phyloP scores from a whole-genome alignment of 768 basidiomycete species.

The Phanerochaete carnosa region DNA sequence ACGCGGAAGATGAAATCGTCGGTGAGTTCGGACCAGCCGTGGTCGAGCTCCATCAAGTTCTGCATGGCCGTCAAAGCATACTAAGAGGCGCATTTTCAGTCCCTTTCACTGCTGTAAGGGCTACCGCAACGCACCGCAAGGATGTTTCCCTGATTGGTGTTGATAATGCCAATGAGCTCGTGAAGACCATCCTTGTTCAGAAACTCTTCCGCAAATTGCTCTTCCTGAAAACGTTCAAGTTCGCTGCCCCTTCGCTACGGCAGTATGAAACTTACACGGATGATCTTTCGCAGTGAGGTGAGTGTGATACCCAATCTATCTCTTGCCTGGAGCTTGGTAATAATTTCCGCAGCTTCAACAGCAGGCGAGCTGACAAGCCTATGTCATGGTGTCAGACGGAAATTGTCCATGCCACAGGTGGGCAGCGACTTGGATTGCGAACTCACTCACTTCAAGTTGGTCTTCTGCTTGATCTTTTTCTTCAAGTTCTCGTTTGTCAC shows the following conservation, averaged over 20 bases:
- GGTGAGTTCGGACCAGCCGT: conserved; percentile 77
- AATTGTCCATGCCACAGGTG: neutral
- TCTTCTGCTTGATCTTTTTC: conserved; percentile 76
- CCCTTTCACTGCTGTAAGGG: neutral
- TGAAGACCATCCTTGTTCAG: conserved; percentile 66
- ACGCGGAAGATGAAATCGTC: conserved; percentile 72
- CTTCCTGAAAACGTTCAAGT: conserved; percentile 52
- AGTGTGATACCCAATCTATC: conserved; percentile 67
- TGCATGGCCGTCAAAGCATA: conserved; percentile 86
- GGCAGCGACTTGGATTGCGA: neutral
- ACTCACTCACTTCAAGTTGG: conserved; percentile 65
- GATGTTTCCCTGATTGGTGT: conserved; percentile 70
- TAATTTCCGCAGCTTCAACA: conserved; percentile 75
- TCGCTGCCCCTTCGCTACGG: neutral
- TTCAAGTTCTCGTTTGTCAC: conserved; percentile 86
- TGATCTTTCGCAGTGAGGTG: conserved; percentile 77
- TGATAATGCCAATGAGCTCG: conserved; percentile 70
- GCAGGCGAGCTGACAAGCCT: conserved; percentile 80
- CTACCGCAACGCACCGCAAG: conserved; percentile 59
- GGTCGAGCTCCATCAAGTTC: conserved; percentile 82
- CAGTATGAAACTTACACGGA: conserved; percentile 52
- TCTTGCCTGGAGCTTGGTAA: conserved; percentile 59
- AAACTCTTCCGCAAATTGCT: conserved; percentile 79
- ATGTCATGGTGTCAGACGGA: neutral
- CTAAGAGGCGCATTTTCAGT: conserved; percentile 32